These are phyloP conservation scores for Cutaneotrichosporon sp. DNA, from an alignment of 1,284 basidiomycete genomes.

Conservation along the genomic window DNA sequence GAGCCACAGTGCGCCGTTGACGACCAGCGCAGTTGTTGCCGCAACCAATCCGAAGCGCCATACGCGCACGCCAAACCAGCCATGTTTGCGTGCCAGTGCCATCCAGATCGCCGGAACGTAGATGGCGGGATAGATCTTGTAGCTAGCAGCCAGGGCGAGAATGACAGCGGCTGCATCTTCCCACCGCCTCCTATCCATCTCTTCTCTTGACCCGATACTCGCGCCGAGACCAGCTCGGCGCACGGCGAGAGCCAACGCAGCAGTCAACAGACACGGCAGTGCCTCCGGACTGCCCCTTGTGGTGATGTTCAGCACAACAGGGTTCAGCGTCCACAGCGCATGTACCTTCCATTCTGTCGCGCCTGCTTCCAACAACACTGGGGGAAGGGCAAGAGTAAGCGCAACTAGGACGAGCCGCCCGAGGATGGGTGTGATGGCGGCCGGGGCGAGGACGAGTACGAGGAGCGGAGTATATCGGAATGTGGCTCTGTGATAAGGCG, in stretches of 20 bases:
- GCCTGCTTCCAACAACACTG: slow-evolving; percentile 60
- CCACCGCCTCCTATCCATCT: slow-evolving; percentile 1
- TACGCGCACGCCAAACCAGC: slow-evolving; percentile 57
- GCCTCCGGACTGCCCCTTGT: slow-evolving; percentile 94
- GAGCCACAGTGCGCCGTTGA: slow-evolving; percentile 65
- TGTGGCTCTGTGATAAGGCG: slow-evolving; percentile 88
- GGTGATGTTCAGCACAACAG: slow-evolving; percentile 90
- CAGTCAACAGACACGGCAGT: slow-evolving; percentile 60
- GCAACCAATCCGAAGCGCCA: slow-evolving; percentile 66
- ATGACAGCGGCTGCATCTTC: slow-evolving; percentile 60
- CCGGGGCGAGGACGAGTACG: slow-evolving; percentile 74
- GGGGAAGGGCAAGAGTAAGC: slow-evolving; percentile 78
- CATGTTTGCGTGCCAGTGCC: slow-evolving; percentile 51
- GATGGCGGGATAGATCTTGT: slow-evolving; percentile 93
- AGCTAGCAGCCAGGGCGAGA: slow-evolving; percentile 76
- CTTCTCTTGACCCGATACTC: neutral
- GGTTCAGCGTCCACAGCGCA: slow-evolving; percentile 79
- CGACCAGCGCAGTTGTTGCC: slow-evolving; percentile 61
- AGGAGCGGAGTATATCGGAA: slow-evolving; percentile 96
- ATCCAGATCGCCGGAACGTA: slow-evolving; percentile 75
- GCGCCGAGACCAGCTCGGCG: slow-evolving; percentile 50
- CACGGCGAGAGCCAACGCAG: slow-evolving; percentile 63
- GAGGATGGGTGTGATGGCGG: slow-evolving; percentile 71
- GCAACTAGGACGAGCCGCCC: slow-evolving; percentile 85
- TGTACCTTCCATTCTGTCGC: slow-evolving; percentile 30